Base-by-base conservation (phyloP, 2,329 filamentous ascomycete species). In the Curvularia eragrostidis region DNA sequence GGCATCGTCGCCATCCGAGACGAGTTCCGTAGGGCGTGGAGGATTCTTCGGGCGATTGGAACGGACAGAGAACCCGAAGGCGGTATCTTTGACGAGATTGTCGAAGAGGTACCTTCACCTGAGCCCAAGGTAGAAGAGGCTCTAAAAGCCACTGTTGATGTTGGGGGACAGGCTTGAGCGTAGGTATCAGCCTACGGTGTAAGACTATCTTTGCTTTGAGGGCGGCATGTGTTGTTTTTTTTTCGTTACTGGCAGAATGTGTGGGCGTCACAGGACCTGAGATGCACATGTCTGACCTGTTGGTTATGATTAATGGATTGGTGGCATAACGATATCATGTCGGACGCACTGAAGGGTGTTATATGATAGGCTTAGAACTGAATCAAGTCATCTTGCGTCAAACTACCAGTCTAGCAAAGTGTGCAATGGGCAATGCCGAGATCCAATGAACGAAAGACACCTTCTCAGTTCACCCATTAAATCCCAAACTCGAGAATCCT, bases 1-100 rank as follows among this genome's bases (percentile, higher is more conserved):
- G 91, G 92, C 2, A 91, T 96, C 62, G 88, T 91, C 1, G 85
- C 89, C 0, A 95, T 96, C 58, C 83, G 91, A 39, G 89, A 95
- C 67, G 92, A 97, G 76, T 95, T 96, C 70, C 84, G 91, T 18
- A 85, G 92, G 19, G 91, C 91, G 2, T 91, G 90, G 85, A 81
- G 85, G 34, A 89, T 96, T 56, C 43, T 77, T 24, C 56, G 59
- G 18, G 68, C 66, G 19, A 54, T 77, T 15, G 74, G 74, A 2
- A 65, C 63, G 44, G 64, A 61, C 0, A 23, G 49, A 50, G 36
- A 56, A 26, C 71, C 73, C 13, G 72, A 76, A 60, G 75, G 72
- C 10, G 73, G 69, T 0, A 53, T 78, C 13, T 76, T 77, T 36
- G 75, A 77, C 49, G 70, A 74, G 43, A 63, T 77, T 12, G 57